Conservation (phyloP, 2,329 filamentous ascomycete genomes). For the Cordyceps militaris region DNA sequence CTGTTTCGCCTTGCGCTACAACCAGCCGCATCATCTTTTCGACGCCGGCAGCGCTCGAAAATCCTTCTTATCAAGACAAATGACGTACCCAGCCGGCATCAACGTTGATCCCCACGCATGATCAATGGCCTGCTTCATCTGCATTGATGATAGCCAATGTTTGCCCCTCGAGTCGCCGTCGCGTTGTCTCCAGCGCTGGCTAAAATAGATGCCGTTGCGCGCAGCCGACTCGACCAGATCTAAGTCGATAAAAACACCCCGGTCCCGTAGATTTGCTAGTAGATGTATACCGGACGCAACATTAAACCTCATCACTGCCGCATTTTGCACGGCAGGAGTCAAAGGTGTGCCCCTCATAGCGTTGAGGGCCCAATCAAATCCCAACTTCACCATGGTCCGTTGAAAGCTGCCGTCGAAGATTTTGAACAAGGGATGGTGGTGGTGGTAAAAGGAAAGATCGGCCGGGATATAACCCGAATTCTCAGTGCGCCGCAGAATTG, state of each 20-base stretch:
- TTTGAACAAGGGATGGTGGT: constrained; percentile 39
- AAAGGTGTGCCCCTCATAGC: neutral
- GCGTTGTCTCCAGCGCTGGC: constrained; percentile 21
- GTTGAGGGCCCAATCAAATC: constrained; percentile 33
- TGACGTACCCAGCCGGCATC: neutral
- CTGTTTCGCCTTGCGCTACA: neutral
- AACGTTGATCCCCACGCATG: constrained; percentile 7
- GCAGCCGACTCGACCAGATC: constrained; percentile 25
- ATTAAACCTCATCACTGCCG: constrained; percentile 22
- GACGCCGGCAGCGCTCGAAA: neutral
- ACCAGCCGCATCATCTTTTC: neutral
- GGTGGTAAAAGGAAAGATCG: constrained; percentile 36
- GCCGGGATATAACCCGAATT: constrained; percentile 21
- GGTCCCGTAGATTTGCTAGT: constrained; percentile 27
- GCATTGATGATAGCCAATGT: constrained; percentile 23
- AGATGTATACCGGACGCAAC: constrained; percentile 31
- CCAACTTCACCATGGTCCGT: constrained; percentile 36
- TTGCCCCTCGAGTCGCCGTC: constrained; percentile 24
- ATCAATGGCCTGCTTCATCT: constrained; percentile 2
- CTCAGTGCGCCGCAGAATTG: neutral
- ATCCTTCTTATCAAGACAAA: neutral
- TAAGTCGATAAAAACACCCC: constrained; percentile 28
- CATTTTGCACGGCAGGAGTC: neutral
- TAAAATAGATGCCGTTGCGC: constrained; percentile 25
- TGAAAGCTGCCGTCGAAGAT: constrained; percentile 38